These are phyloP conservation scores for Gleditsia sinensis DNA, from an alignment of 306 rosid species.

Conservation along the genomic window DNA sequence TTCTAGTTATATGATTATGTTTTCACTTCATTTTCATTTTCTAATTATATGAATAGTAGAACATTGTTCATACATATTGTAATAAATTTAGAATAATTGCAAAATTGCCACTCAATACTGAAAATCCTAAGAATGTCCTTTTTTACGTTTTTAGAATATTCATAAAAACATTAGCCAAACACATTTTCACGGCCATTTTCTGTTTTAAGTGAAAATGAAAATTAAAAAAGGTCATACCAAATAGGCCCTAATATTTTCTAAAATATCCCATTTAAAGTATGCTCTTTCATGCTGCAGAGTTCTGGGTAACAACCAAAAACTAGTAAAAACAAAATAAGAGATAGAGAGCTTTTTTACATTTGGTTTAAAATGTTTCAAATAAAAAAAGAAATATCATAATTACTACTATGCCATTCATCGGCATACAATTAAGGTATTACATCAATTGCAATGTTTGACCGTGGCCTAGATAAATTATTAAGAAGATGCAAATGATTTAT, in stretches of 20 bases:
- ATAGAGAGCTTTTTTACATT: not conserved
- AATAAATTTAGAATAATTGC: too few relatives aligned
- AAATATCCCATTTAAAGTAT: not conserved
- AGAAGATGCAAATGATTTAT: slow-evolving; percentile 1
- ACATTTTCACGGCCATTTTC: too few relatives aligned
- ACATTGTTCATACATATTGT: too few relatives aligned
- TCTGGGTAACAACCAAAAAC: not conserved
- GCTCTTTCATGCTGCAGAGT: not conserved
- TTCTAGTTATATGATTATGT: too few relatives aligned
- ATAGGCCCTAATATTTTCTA: not conserved
- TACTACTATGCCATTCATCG: not conserved
- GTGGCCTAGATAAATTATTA: not conserved
- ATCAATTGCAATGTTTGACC: not conserved
- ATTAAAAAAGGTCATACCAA: too few relatives aligned
- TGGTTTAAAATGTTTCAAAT: not conserved
- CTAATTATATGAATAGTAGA: too few relatives aligned
- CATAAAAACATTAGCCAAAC: too few relatives aligned
- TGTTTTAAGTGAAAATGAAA: too few relatives aligned
- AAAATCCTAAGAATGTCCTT: too few relatives aligned
- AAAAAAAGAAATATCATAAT: slow-evolving; percentile 9
- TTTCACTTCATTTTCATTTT: too few relatives aligned
- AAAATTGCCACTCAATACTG: too few relatives aligned
- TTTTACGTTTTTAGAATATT: too few relatives aligned
- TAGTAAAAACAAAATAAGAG: not conserved
- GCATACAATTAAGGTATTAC: not conserved